Evolutionary conservation across 73 alveolate genomes (phyloP).

Genomic region (Uronychia setigera): DNA sequence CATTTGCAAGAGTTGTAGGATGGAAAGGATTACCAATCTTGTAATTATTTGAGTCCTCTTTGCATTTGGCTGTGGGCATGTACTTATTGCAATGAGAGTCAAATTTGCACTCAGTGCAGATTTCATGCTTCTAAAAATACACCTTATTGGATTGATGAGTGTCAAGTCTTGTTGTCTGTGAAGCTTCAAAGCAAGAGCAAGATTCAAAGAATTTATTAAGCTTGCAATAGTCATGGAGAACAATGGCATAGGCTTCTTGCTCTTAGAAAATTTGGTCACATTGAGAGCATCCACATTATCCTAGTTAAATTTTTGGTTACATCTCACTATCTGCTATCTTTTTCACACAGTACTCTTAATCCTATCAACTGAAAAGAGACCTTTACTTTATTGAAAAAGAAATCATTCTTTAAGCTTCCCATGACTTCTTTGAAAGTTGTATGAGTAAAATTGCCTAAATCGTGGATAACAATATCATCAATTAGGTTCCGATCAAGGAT

Average conservation of each 20-base stretch:
- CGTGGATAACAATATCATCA: conserved; percentile 19
- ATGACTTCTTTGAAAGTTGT: neutral
- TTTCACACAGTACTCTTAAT: neutral
- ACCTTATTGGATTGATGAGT: neutral
- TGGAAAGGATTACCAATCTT: conserved; percentile 28
- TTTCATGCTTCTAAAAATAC: conserved; percentile 7
- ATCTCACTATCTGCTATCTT: neutral
- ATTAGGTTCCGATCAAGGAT: conserved; percentile 13
- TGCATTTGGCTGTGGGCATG: conserved; percentile 9
- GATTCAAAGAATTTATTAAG: neutral
- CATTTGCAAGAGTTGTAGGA: conserved; percentile 14
- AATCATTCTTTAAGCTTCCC: conserved; percentile 4
- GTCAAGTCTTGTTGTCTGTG: conserved; percentile 10
- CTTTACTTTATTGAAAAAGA: neutral
- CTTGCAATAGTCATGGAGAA: neutral
- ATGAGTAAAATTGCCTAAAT: conserved; percentile 9
- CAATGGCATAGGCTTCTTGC: conserved; percentile 12
- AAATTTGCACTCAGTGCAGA: conserved; percentile 32
- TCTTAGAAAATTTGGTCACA: conserved; percentile 15
- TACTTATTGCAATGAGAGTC: conserved; percentile 20
- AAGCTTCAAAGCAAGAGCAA: conserved; percentile 34
- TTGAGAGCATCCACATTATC: conserved; percentile 20
- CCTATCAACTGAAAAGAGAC: neutral
- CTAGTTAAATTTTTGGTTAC: neutral
- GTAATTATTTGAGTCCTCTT: neutral